These are phyloP conservation scores for Fusarium verticillioides DNA, from an alignment of 2,329 filamentous ascomycete species.

Conservation along the genomic window DNA sequence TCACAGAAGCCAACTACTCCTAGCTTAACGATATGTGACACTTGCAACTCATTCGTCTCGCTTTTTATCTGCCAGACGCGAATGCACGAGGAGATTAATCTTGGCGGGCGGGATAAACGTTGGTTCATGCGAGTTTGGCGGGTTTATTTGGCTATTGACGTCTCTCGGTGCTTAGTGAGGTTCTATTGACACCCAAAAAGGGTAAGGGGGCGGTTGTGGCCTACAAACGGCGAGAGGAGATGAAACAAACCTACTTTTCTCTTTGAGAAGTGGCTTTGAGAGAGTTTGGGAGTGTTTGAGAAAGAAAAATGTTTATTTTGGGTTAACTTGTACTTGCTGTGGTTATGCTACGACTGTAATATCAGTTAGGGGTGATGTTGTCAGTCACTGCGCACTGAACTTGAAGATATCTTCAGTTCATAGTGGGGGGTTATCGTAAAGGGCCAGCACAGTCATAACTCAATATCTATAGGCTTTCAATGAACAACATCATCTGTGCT, in stretches of 20 bases:
- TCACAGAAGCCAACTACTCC: constrained; percentile 3
- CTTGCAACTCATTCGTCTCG: background rate
- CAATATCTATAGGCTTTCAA: fast-evolving
- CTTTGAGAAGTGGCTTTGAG: background rate
- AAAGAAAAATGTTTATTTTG: background rate
- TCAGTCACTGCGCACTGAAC: background rate
- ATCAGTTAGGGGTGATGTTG: background rate
- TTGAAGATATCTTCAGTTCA: background rate
- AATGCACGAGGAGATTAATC: constrained; percentile 4
- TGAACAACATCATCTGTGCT: background rate
- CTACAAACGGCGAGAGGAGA: constrained; percentile 5
- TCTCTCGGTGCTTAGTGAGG: constrained; percentile 36
- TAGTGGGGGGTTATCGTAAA: fast-evolving
- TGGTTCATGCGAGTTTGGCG: background rate
- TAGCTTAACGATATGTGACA: background rate
- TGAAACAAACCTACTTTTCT: constrained; percentile 1
- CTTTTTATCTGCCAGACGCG: constrained; percentile 7
- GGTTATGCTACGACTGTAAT: background rate
- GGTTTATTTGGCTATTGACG: constrained; percentile 14
- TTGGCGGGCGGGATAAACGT: background rate
- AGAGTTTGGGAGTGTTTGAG: background rate
- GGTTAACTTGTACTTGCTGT: background rate
- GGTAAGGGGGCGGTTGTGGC: constrained; percentile 25
- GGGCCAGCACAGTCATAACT: fast-evolving
- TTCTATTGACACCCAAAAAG: constrained; percentile 43